Evolutionary conservation across 371 early-diverging fungal species (phyloP).

Genomic region (Syncephalastrum monosporum): DNA sequence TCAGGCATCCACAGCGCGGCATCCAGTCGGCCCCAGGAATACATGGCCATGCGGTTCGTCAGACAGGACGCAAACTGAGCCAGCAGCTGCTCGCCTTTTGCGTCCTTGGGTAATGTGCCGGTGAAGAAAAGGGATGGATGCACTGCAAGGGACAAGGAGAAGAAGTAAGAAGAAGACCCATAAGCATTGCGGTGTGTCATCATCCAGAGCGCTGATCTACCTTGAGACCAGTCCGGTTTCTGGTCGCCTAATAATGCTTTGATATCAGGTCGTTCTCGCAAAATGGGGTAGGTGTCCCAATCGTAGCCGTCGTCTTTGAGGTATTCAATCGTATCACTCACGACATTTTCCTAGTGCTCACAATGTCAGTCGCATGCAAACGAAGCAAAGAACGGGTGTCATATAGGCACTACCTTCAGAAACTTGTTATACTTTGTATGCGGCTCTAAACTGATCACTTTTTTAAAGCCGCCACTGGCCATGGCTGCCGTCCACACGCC

Average conservation of each 20-base stretch:
- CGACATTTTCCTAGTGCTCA: constrained; percentile 12
- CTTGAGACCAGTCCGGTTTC: constrained; percentile 32
- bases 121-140: constrained; percentile 43
- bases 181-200: not conserved
- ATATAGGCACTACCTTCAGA: constrained; percentile 19
- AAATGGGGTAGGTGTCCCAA: constrained; percentile 38
- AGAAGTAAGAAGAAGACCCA: not conserved
- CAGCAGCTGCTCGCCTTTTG: constrained; percentile 42
- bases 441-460: constrained; percentile 35
- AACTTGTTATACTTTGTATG: constrained; percentile 22
- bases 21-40: constrained; percentile 44
- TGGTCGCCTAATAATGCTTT: no score
- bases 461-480: constrained; percentile 35
- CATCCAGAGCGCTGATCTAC: constrained; percentile 13
- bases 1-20: constrained; percentile 51
- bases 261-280: no score
- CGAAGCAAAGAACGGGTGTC: no score
- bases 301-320: constrained; percentile 47
- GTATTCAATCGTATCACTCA: constrained; percentile 14
- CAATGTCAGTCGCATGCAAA: not conserved
- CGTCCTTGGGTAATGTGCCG: constrained; percentile 41
- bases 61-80: constrained; percentile 45
- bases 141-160: constrained; percentile 16
- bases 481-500: constrained; percentile 43
- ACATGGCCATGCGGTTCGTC: constrained; percentile 43